A percentile compares a stretch with the other conserved stretches of the same genome.
Evolutionary conservation across 176 grass and related monocot genomes (phyloP).

Genomic region (Puya raimondii): DNA sequence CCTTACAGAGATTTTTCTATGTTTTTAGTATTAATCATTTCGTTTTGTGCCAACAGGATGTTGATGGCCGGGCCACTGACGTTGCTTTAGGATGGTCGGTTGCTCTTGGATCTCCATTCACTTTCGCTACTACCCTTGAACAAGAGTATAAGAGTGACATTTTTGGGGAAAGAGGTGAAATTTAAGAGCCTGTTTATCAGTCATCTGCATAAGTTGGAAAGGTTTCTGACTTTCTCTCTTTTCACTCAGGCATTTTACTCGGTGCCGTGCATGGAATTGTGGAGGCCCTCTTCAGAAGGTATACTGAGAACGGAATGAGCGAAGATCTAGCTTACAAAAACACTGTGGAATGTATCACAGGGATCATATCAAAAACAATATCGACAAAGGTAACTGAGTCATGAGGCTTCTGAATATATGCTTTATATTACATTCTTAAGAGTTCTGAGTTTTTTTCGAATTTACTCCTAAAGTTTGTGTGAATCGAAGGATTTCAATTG

Average conservation of each 20-base stretch:
- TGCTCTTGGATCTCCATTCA: slow-evolving; percentile 62
- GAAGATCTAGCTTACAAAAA: slow-evolving; percentile 66
- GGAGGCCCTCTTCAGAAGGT: slow-evolving; percentile 69
- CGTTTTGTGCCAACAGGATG: slow-evolving; percentile 40
- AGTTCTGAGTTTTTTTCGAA: too few relatives aligned
- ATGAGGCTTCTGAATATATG: too few relatives aligned
- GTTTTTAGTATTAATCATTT: neutral
- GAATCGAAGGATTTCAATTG: too few relatives aligned
- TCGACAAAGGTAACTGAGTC: slow-evolving; percentile 48
- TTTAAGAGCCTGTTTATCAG: neutral
- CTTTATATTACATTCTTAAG: too few relatives aligned
- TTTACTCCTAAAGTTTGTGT: too few relatives aligned
- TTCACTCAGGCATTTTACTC: slow-evolving; percentile 50
- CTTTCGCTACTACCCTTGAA: neutral
- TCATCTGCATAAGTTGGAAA: neutral
- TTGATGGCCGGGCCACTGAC: slow-evolving; percentile 65
- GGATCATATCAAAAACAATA: slow-evolving; percentile 71
- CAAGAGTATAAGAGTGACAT: slow-evolving; percentile 29
- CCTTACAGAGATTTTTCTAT: neutral
- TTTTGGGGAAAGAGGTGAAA: slow-evolving; percentile 66
- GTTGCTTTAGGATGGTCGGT: slow-evolving; percentile 86
- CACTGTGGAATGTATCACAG: slow-evolving; percentile 77
- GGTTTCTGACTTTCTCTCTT: slow-evolving; percentile 17
- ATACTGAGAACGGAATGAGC: slow-evolving; percentile 67
- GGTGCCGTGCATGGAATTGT: slow-evolving; percentile 77